Evolutionary conservation across 176 grass and related monocot genomes (phyloP).

Genomic region (Aegilops sharonensis): DNA sequence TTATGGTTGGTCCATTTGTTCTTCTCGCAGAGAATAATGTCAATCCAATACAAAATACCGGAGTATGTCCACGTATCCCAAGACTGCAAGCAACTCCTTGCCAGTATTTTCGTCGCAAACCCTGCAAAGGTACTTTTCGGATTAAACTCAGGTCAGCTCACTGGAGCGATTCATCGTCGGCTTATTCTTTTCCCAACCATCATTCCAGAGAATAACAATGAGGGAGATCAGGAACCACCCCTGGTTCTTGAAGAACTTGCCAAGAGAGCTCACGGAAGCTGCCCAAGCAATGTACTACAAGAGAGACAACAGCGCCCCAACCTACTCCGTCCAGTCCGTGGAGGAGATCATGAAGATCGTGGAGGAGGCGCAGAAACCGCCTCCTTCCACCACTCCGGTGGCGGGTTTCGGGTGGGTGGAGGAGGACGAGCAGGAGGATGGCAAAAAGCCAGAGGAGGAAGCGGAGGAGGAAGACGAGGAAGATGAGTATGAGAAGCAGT

Average conservation of each 20-base stretch:
- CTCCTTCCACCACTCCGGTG: constrained; percentile 45
- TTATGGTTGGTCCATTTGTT: constrained; percentile 17
- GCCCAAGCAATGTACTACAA: constrained; percentile 85
- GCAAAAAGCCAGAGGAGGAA: constrained; percentile 48
- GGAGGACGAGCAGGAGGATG: constrained; percentile 72
- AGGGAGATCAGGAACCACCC: constrained; percentile 87
- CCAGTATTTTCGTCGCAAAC: constrained; percentile 73
- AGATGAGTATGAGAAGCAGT: constrained; percentile 74
- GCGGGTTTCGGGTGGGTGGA: constrained; percentile 53
- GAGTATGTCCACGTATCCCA: constrained; percentile 88
- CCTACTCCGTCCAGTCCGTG: constrained; percentile 66
- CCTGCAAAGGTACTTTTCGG: constrained; percentile 51
- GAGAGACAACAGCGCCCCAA: constrained; percentile 47
- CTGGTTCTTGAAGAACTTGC: constrained; percentile 95
- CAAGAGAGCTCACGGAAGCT: constrained; percentile 66
- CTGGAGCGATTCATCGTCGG: neutral
- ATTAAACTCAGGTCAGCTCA: neutral
- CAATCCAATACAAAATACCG: constrained; percentile 77
- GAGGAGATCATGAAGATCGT: constrained; percentile 92
- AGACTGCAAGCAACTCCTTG: constrained; percentile 69
- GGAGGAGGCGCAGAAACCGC: constrained; percentile 49
- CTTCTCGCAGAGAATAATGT: constrained; percentile 74
- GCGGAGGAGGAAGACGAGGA: constrained; percentile 58
- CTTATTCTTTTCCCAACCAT: neutral
- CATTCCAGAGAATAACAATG: constrained; percentile 76